Evolutionary conservation across 495 filamentous ascomycete genomes (phyloP), one percentile per base, ranked within the genome.

Genomic region (Hypoxylon trugodes): DNA sequence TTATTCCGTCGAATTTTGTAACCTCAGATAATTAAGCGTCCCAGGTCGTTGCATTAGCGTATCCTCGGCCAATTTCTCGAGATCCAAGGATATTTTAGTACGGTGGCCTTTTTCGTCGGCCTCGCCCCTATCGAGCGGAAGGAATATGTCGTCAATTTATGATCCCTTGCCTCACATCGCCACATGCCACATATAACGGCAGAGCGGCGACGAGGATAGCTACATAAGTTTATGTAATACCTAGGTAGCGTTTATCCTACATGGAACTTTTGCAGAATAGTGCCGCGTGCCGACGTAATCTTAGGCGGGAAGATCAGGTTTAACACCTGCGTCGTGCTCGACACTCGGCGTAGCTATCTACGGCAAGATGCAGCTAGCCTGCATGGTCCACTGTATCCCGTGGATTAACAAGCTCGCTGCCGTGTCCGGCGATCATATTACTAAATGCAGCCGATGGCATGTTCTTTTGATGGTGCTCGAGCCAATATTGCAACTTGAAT

Each of bases 341-440:
- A 66, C 21, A 33, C 15, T 37, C 46, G 56, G 63, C 53, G 42
- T 32, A 38, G 38, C 47, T 13, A 43, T 48, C 50, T 46, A 47
- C 47, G 46, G 46, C 24, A 53, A 47, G 25, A 22, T 61, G 52
- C 64, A 67, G 52, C 38, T 16, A 53, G 15, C 28, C 16, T 61
- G 52, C 64, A 67, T 58, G 35, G 26, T 8, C 9, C 26, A 35
- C 22, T 21, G 21, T 41, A 48, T 52, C 32, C 33, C 52, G 6
- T 35, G 25, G 30, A 25, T 18, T 21, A 47, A 51, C 50, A 30
- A 32, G 52, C 28, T 43, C 36, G 18, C 30, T 55, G 33, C 18
- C 3, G 41, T 38, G 45, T 15, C 46, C 13, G 58, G 22, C 21
- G 57, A 61, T 61, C 58, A 26, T 50, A 42, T 38, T 45, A 41